Base-by-base conservation (phyloP, 257 asterid species). In the Henckelia pumila region DNA sequence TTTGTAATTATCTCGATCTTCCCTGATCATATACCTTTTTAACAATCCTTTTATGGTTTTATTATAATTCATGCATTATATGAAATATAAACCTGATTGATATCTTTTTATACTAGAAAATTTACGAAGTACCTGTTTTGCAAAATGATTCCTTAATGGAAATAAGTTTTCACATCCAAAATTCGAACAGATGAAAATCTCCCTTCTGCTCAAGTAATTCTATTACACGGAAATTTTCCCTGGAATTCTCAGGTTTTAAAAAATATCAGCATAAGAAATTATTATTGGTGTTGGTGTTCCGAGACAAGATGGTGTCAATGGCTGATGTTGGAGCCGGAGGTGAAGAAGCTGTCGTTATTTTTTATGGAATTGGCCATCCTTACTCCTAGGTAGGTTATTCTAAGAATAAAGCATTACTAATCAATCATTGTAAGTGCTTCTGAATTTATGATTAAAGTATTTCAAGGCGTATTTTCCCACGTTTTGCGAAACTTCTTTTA, bases 71-170 rank as follows among this genome's bases (percentile, higher is more conserved):
- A n/a, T n/a, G n/a, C n/a, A n/a, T n/a, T n/a, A n/a, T n/a, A n/a
- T n/a, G n/a, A n/a, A n/a, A n/a, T n/a, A n/a, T n/a, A n/a, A n/a
- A n/a, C n/a, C n/a, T 55, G 20, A 20, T 11, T 56, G 14, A 20
- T 62, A 35, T 32, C 17, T 67, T 44, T 35, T 47, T 6, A 59
- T 28, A 20, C 32, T 56, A 17, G 47, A 17, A 6, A 59, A 50
- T 7, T 61, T 57, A 55, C 6, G 6, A 24, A 53, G n/a, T 56
- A 13, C 59, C 29, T 64, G 58, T 61, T 75, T 37, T 77, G 56
- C 88, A 93, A 97, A 93, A 93, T 90, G 99, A 93, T 80, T 91
- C 97, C 2, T 73, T 93, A 70, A 93, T 93, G 99, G 99, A 93
- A 76, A 86, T 93, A 76, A 93, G 92, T 83, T 93, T 93, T 69